Evolutionary conservation across 768 basidiomycete species (phyloP), one percentile per base, ranked within the genome.

Genomic region (Chalciporus pseudorubinellus): DNA sequence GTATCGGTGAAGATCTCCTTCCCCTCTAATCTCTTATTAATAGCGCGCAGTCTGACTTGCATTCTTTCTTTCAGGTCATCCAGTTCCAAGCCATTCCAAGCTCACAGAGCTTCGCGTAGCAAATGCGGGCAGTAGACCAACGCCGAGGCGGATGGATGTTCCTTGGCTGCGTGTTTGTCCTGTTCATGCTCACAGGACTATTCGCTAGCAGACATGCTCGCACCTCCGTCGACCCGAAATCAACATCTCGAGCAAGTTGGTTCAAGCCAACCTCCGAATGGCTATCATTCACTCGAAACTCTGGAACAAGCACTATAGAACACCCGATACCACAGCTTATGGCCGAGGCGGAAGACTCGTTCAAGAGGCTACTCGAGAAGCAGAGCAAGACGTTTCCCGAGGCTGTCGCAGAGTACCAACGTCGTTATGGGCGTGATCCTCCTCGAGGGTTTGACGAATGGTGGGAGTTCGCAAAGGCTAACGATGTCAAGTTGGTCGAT

Each of bases 401-500:
- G 22, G 95, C 95, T 1, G 90, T 92, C 0, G 68, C 69, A 9
- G 92, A 95, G 67, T 99, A 99, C 70, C 81, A 74, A 57, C 72
- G 78, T 50, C 77, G 94, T 51, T 94, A 95, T 68, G 74, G 74
- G 10, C 80, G 89, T 33, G 71, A 82, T 31, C 97, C 97, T 5
- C 95, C 97, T 0, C 81, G 78, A 39, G 95, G 94, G 1, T 99
- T 98, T 57, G 95, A 93, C 63, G 72, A 78, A 24, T 98, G 95
- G 95, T 95, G 84, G 81, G 64, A 70, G 40, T 98, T 92, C 68
- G 89, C 86, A 13, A 72, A 78, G 66, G 74, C 82, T 50, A 80
- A 92, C 68, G 71, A 80, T 6, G 85, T 90, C 42, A 81, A 84
- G 59, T 82, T 98, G 70, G 75, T 89, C 5, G 95, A 98, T 67